Conservation (phyloP, 192 early-diverging fungal genomes). For the Coemansia sp. region DNA sequence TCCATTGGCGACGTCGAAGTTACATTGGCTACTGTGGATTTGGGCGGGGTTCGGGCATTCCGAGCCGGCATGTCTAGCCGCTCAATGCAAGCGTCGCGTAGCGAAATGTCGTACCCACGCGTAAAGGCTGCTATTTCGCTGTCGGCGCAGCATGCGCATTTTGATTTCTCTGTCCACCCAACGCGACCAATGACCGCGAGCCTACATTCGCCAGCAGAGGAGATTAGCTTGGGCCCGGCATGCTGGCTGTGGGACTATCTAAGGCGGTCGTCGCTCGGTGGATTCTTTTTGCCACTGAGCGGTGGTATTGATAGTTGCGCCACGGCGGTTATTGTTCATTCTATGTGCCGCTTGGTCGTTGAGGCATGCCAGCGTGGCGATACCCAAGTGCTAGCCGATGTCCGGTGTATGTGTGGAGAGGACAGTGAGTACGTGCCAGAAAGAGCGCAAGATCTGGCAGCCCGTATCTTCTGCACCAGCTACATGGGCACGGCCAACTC, state of each 20-base stretch:
- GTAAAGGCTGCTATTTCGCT: constrained; percentile 64
- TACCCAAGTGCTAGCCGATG: constrained; percentile 73
- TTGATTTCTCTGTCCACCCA: constrained; percentile 23
- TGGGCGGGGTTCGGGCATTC: constrained; percentile 85
- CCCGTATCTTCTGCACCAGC: constrained; percentile 88
- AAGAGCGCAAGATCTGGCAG: constrained; percentile 81
- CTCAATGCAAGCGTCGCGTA: constrained; percentile 72
- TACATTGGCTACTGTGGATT: constrained; percentile 85
- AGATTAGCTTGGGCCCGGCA: constrained; percentile 93
- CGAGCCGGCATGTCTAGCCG: constrained; percentile 73
- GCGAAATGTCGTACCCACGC: constrained; percentile 67
- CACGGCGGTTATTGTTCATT: constrained; percentile 77
- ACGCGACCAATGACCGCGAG: constrained; percentile 36
- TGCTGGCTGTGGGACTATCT: constrained; percentile 99
- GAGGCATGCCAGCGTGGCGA: constrained; percentile 52
- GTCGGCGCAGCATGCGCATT: constrained; percentile 26
- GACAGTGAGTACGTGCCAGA: constrained; percentile 70
- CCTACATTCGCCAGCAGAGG: constrained; percentile 84
- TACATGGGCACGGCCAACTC: constrained; percentile 98
- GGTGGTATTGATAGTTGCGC: constrained; percentile 98
- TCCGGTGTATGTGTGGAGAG: constrained; percentile 62
- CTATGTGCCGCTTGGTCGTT: constrained; percentile 61
- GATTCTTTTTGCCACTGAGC: constrained; percentile 94
- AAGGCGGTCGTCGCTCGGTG: constrained; percentile 82
- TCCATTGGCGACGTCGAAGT: constrained; percentile 95